These are phyloP conservation scores for Tuber umbilicatum DNA, from an alignment of 495 filamentous ascomycete genomes.

Conservation along the genomic window DNA sequence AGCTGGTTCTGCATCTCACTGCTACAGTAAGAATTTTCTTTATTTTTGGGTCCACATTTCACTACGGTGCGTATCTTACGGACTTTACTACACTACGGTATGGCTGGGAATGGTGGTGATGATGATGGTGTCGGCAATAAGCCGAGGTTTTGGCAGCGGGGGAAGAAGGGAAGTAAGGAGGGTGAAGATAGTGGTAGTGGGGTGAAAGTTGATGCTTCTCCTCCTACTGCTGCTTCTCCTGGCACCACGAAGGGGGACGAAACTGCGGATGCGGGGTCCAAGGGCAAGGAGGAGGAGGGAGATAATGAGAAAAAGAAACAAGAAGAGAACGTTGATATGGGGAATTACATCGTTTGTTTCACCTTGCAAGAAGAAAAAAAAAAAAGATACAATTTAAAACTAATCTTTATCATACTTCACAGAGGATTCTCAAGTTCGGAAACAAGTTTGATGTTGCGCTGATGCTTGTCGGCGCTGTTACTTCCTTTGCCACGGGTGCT, in stretches of 20 bases:
- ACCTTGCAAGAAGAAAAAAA: not conserved
- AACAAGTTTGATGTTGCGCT: constrained; percentile 23
- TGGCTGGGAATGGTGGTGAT: not conserved
- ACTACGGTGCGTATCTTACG: not conserved
- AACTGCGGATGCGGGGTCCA: not conserved
- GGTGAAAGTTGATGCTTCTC: not conserved
- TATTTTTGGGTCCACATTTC: not conserved
- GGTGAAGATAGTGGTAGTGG: not conserved
- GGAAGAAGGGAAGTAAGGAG: not conserved
- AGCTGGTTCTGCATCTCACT: not conserved
- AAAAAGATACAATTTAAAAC: not conserved
- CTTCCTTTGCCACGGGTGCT: constrained; percentile 26
- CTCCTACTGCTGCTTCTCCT: not conserved
- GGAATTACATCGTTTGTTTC: constrained; percentile 24
- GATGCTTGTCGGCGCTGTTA: constrained; percentile 24
- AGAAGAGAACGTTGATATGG: constrained; percentile 7
- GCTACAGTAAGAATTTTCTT: not conserved
- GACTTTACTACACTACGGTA: not conserved
- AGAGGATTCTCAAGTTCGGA: constrained; percentile 33
- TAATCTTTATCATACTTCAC: not conserved
- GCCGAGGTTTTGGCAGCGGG: not conserved
- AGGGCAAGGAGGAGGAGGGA: not conserved
- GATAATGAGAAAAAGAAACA: constrained; percentile 7
- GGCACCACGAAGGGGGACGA: not conserved
- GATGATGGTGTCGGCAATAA: not conserved